Percentiles rank a stretch among this genome's conserved stretches.
phyloP scores from a whole-genome alignment of 148 eudicot genomes.

The Nepenthes gracilis region DNA sequence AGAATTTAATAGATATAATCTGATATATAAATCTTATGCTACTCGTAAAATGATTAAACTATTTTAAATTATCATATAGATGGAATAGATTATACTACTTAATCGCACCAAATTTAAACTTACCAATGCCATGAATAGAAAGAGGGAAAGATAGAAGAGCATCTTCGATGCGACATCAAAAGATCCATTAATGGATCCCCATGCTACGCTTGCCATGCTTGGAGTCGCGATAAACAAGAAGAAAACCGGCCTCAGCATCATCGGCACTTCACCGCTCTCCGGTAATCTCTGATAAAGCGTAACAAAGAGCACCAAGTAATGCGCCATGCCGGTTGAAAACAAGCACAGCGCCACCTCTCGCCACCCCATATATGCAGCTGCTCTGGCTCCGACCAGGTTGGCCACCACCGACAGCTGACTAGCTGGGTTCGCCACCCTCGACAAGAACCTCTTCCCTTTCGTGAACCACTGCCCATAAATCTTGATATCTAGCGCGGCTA shows the following conservation, averaged over 20 bases:
- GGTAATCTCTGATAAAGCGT: constrained; percentile 53
- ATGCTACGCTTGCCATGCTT: constrained; percentile 60
- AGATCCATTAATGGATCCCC: constrained; percentile 38
- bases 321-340: constrained; percentile 62
- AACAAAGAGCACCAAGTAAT: constrained; percentile 59
- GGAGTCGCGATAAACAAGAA: constrained; percentile 52
- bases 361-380: constrained; percentile 51
- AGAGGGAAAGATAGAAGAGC: constrained; percentile 56
- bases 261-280: constrained; percentile 29
- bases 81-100: too few relatives aligned
- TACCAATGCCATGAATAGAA: constrained; percentile 52
- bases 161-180: constrained; percentile 42
- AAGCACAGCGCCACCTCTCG: constrained; percentile 37
- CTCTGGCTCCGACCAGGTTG: constrained; percentile 44
- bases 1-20: too few relatives aligned
- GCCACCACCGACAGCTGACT: constrained; percentile 50
- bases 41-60: too few relatives aligned
- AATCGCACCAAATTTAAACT: not conserved
- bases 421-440: constrained; percentile 49
- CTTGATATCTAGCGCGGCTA: constrained; percentile 38
- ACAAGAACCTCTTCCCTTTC: constrained; percentile 33
- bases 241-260: constrained; percentile 45
- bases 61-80: too few relatives aligned
- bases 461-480: constrained; percentile 57
- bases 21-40: too few relatives aligned